Percentiles rank a stretch among this genome's conserved stretches.
phyloP scores from a whole-genome alignment of 176 grass and related monocot species.

The Alopecurus myosuroides region DNA sequence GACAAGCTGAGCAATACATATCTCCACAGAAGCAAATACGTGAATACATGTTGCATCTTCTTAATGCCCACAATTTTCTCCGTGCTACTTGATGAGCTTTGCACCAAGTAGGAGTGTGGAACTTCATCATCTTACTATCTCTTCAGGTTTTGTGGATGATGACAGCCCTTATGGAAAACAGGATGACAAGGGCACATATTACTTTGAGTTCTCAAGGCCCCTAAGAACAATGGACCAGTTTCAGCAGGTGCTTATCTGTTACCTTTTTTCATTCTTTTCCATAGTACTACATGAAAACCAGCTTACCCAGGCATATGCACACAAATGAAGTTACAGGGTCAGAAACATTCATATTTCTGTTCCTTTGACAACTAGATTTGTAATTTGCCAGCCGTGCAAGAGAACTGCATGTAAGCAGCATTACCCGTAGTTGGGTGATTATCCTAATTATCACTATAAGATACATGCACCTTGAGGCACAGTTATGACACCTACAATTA shows the following conservation, averaged over 20 bases:
- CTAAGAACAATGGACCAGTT: slow-evolving; percentile 94
- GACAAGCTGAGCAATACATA: slow-evolving; percentile 2
- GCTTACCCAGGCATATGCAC: slow-evolving; percentile 3
- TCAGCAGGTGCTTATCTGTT: slow-evolving; percentile 57
- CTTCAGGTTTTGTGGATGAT: slow-evolving; percentile 70
- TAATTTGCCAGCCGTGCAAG: not conserved
- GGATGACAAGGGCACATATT: slow-evolving; percentile 89
- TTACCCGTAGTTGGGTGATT: not conserved
- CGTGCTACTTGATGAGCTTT: slow-evolving; percentile 8
- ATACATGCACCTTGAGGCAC: not conserved
- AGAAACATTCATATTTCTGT: not conserved
- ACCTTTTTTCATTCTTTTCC: not conserved
- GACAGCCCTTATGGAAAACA: slow-evolving; percentile 81
- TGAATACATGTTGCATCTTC: not conserved
- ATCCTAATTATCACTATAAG: slow-evolving; percentile 1
- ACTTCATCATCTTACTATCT: slow-evolving; percentile 16
- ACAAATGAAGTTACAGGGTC: not conserved
- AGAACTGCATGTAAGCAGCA: not conserved
- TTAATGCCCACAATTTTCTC: not conserved
- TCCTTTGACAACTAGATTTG: not conserved
- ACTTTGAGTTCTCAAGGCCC: slow-evolving; percentile 92
- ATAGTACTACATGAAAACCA: not conserved
- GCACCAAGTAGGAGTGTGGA: not conserved
- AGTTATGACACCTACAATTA: not conserved
- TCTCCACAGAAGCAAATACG: not conserved